Base-by-base conservation (phyloP, 345 rosid genomes). In the Ricinus communis region DNA sequence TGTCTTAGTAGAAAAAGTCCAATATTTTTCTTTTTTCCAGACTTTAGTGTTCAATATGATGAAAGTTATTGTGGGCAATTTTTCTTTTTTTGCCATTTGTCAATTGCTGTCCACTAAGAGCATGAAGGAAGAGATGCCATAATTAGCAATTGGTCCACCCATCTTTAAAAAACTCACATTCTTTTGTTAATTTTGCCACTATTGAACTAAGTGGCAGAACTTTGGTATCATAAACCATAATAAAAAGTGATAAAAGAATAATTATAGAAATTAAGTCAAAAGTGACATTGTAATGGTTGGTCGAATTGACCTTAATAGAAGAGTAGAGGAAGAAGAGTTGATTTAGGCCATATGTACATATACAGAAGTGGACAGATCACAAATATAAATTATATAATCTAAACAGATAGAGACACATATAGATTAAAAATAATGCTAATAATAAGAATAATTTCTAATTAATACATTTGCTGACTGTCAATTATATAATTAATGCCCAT, bases 251-350 rank as follows among this genome's bases (percentile, higher is more conserved):
- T 36, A 25, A 15, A 22, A 3, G 5, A 19, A 46, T 5, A 38
- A 49, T 54, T 54, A 25, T 22, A 4, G 45, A 43, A 43, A 57
- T n/a, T 25, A 36, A 33, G 59, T 70, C 38, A 49, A 71, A 61
- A 50, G 66, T 12, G 16, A 51, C 19, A 55, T 28, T n/a, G 8
- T 25, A 0, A 49, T 21, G 16, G 41, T 24, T 28, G 21, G 40
- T 19, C 16, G 46, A 24, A 66, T 66, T 30, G 40, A 66, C 46
- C 47, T 66, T 21, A 41, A 27, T 43, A 28, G 50, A 46, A 24
- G n/a, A 8, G 10, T 28, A 33, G 46, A 22, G 8, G 49, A 12
- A 12, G 8, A 11, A 33, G 69, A 31, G 16, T 49, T 47, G 69
- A 12, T 40, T 22, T 45, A n/a, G 50, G 50, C 21, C 31, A 28